A percentile compares a stretch with the other conserved stretches of the same genome.
Evolutionary conservation across 495 filamentous ascomycete species (phyloP).

Genomic region (Aspergillus wentii): DNA sequence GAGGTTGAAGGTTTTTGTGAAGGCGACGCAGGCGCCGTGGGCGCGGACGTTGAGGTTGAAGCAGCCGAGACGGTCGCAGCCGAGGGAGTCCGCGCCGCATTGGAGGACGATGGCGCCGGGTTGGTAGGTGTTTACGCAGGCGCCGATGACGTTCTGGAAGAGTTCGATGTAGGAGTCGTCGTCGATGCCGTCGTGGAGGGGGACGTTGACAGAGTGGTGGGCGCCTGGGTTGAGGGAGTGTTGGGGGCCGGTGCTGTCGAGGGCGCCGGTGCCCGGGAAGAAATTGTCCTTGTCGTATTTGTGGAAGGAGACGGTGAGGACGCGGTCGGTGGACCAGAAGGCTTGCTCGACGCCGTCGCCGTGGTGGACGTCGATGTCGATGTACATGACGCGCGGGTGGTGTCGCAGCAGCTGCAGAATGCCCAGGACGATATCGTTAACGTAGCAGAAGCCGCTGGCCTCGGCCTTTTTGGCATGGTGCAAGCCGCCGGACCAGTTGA

Average conservation of each 20-base stretch:
- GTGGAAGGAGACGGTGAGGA: conserved; percentile 95
- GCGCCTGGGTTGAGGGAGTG: conserved; percentile 58
- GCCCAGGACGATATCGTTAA: conserved; percentile 96
- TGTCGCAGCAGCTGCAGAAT: conserved; percentile 85
- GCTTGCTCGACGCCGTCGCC: conserved; percentile 97
- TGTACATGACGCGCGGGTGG: conserved; percentile 89
- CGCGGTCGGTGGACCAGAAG: conserved; percentile 93
- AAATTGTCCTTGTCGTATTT: conserved; percentile 85
- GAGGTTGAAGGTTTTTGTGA: conserved; percentile 69
- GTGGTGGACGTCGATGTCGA: conserved; percentile 98
- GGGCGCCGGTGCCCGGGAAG: conserved; percentile 63
- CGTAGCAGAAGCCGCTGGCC: conserved; percentile 94
- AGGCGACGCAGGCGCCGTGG: conserved; percentile 87
- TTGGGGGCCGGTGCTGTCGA: conserved; percentile 53
- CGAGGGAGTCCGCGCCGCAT: conserved; percentile 93
- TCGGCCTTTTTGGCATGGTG: conserved; percentile 95
- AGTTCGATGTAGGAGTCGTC: conserved; percentile 85
- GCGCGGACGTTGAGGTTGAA: conserved; percentile 96
- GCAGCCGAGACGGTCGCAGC: conserved; percentile 85
- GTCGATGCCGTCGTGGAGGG: conserved; percentile 76
- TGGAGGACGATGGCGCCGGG: conserved; percentile 90
- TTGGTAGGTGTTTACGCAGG: conserved; percentile 68
- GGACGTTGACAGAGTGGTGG: conserved; percentile 63
- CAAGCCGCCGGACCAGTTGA: conserved; percentile 99
- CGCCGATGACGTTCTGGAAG: conserved; percentile 74